Percentiles rank a stretch among this genome's conserved stretches.
Conservation (phyloP, 768 basidiomycete species). For the Suillus placidus region DNA sequence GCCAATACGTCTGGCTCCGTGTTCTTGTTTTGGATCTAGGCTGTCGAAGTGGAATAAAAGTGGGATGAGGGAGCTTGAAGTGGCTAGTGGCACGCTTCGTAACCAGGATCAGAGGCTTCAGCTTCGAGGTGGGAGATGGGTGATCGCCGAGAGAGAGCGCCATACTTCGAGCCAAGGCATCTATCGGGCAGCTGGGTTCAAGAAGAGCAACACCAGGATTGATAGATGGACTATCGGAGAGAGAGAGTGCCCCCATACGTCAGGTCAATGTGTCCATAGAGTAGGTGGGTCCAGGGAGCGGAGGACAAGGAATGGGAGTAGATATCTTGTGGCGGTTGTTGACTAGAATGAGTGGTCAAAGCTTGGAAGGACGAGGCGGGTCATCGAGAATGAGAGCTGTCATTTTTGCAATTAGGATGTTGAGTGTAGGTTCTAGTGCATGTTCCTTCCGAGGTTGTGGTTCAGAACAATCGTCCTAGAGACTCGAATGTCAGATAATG, state of each 20-base stretch:
- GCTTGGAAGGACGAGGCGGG: not conserved
- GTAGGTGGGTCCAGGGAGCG: not conserved
- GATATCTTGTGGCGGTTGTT: not conserved
- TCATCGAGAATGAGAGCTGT: not conserved
- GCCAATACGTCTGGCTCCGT: not conserved
- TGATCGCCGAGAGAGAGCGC: not conserved
- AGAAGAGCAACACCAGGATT: not conserved
- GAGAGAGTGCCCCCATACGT: not conserved
- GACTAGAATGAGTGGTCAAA: not conserved
- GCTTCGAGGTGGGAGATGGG: not conserved
- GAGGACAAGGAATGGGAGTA: not conserved
- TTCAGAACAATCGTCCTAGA: not conserved
- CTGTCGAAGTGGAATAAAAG: not conserved
- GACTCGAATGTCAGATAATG: not conserved
- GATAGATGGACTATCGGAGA: not conserved
- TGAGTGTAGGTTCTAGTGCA: not conserved
- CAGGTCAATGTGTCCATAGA: not conserved
- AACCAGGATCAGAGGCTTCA: not conserved
- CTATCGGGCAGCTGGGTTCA: not conserved
- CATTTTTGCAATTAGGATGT: not conserved
- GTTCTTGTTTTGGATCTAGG: not conserved
- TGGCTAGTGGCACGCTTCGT: not conserved
- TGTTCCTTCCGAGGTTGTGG: not conserved
- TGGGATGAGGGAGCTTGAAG: not conserved
- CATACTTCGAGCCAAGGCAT: not conserved